Percentiles rank a stretch among this genome's conserved stretches.
Evolutionary conservation across 2,329 filamentous ascomycete genomes (phyloP).

Genomic region (Fusarium sacchari): DNA sequence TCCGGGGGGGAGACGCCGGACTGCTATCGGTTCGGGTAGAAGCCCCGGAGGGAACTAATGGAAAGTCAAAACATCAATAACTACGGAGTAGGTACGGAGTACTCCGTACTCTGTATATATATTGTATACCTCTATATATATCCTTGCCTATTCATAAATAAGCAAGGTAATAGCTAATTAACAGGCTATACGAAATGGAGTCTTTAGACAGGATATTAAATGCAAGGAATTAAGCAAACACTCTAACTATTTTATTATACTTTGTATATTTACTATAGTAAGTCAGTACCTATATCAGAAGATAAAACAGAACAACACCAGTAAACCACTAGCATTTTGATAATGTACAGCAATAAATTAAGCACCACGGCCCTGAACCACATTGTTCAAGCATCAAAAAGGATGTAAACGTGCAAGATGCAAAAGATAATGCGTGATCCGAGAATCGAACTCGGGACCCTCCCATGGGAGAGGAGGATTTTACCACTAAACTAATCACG

Average conservation of each 20-base stretch:
- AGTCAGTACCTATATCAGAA: neutral
- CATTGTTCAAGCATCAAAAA: neutral
- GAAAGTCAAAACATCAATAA: neutral
- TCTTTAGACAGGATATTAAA: neutral
- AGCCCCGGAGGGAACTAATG: neutral
- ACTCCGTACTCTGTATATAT: too few relatives aligned
- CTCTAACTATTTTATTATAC: too few relatives aligned
- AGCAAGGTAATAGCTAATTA: neutral
- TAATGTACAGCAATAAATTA: too few relatives aligned
- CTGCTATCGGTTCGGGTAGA: constrained; percentile 15
- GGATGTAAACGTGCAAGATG: neutral
- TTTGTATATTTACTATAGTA: neutral
- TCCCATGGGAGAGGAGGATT: constrained; percentile 53
- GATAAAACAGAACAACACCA: neutral
- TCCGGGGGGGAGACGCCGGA: constrained; percentile 10
- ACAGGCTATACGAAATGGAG: neutral
- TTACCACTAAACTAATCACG: constrained; percentile 53
- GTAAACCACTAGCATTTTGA: neutral
- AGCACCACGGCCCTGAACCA: neutral
- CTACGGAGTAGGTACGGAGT: neutral
- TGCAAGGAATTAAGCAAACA: neutral
- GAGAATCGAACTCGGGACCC: constrained; percentile 52
- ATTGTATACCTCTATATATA: too few relatives aligned
- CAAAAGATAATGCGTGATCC: constrained; percentile 42
- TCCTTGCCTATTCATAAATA: neutral